Evolutionary conservation across 1,139 yeast species (phyloP), one percentile per base, ranked within the genome.

Genomic region (Petasospora rhodanensis): DNA sequence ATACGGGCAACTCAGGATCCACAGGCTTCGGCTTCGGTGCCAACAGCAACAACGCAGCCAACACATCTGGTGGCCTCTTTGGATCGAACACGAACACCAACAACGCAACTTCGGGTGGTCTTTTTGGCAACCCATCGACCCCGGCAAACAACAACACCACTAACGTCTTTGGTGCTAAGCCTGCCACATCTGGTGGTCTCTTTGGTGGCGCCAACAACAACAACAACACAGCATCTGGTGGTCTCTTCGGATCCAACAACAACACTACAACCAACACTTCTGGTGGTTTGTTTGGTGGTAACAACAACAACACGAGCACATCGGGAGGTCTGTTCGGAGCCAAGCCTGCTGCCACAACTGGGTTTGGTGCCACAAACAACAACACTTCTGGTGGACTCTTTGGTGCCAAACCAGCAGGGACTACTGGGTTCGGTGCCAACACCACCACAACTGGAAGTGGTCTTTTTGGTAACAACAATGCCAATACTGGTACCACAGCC

Each of bases 281-380:
- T 18, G 28, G 28, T 6, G 28, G 28, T 12, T 17, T 56, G 15
- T 55, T 56, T 42, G 60, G 60, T 17, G 39, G 54, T 14, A 29
- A 11, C 24, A 25, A 29, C 26, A 48, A 47, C 17, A 53, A 51
- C 36, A 49, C 59, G 11, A 28, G 19, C 25, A 35, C 34, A 21
- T 35, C 47, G 27, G 54, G 55, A 14, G 52, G 55, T 5, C 32
- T 54, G 6, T 59, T 59, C 42, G 63, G 62, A 7, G 51, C 52
- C 30, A 47, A 41, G 4, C 18, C 29, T 14, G n/a, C 31, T 10
- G 18, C 22, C 19, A 14, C 43, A 8, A 31, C 45, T 9, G 26
- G 29, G 21, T 55, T 56, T 42, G 59, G 59, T 18, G 9, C 25
- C 9, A 39, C 42, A 23, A 41, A 35, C 24, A 40, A 31, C 22